phyloP scores from a whole-genome alignment of 2,329 filamentous ascomycete species.

The Colletotrichum chlorophyti region DNA sequence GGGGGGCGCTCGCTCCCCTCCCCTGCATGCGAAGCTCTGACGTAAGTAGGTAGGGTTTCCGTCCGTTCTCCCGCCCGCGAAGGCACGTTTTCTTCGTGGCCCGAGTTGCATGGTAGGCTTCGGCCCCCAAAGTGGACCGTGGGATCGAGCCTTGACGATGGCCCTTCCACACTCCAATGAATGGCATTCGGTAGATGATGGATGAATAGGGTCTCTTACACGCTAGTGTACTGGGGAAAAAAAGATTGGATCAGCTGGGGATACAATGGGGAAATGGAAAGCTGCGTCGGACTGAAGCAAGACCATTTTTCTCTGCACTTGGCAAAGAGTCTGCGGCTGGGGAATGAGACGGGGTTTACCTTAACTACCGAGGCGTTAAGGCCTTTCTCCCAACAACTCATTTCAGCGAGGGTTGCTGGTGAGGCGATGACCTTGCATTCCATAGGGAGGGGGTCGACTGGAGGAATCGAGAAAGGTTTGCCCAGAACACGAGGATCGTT shows the following conservation, averaged over 20 bases:
- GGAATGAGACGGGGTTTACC: no score
- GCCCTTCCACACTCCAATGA: not conserved
- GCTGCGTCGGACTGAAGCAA: not conserved
- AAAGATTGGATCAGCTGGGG: not conserved
- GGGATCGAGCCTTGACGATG: not conserved
- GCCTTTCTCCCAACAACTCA: conserved; percentile 2
- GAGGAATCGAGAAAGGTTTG: not conserved
- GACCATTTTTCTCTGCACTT: not conserved
- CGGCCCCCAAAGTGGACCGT: not conserved
- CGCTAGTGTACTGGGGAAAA: no score
- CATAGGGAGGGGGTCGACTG: not conserved
- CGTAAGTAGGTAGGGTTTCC: no score
- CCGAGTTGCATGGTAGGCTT: not conserved
- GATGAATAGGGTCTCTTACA: conserved; percentile 2
- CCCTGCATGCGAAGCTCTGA: conserved; percentile 21
- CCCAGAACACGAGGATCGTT: conserved; percentile 6
- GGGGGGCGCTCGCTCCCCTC: no score
- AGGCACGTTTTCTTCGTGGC: conserved; percentile 14
- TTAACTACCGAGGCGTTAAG: not conserved
- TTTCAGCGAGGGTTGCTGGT: not conserved
- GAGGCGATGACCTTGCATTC: conserved; percentile 4
- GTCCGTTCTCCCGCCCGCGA: conserved; percentile 1
- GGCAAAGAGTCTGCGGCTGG: conserved; percentile 4
- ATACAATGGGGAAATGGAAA: not conserved
- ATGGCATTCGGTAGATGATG: not conserved